Evolutionary conservation across 2,329 filamentous ascomycete species (phyloP), one percentile per base, ranked within the genome.

Genomic region (Fusarium sp.): DNA sequence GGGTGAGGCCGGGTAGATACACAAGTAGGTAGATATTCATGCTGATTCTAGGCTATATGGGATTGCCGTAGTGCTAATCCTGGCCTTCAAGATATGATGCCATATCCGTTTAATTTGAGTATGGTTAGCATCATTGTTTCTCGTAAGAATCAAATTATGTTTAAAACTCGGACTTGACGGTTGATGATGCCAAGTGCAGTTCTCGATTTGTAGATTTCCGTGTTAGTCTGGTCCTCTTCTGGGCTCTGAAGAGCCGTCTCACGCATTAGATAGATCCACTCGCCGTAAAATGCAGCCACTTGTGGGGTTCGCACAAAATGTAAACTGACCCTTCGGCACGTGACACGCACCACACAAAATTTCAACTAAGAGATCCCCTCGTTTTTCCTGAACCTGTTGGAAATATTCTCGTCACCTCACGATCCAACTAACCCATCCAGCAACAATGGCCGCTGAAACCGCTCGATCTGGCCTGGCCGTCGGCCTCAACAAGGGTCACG

Each of bases 401-500:
- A 66, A 61, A 64, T 69, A 55, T 70, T 59, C 62, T 78, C 73
- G 74, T 75, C 79, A 78, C 79, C 76, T 68, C 76, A 77, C 72
- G 73, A 55, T 71, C 32, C 60, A 72, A 81, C 77, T 80, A 82
- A 79, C 77, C 78, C 70, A 77, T 77, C 79, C 76, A 80, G 78
- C 79, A 70, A 84, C 81, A 82, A 91, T 91, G 89, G 89, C 88
- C 80, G 89, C 88, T 84, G 89, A 90, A 85, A 83, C 86, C 73
- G 84, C 87, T 85, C 86, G 81, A 87, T 85, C 84, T 84, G 90
- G 89, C 84, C 84, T 91, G 79, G 84, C 87, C 85, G 85, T 89
- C 81, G 90, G 90, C 83, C 83, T 87, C 81, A 91, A 91, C 88
- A 88, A 87, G 79, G 88, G 90, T 84, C 86, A 90, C 87, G 90